Evolutionary conservation across 441 rosid species (phyloP).

Genomic region (Syzygium malaccense): DNA sequence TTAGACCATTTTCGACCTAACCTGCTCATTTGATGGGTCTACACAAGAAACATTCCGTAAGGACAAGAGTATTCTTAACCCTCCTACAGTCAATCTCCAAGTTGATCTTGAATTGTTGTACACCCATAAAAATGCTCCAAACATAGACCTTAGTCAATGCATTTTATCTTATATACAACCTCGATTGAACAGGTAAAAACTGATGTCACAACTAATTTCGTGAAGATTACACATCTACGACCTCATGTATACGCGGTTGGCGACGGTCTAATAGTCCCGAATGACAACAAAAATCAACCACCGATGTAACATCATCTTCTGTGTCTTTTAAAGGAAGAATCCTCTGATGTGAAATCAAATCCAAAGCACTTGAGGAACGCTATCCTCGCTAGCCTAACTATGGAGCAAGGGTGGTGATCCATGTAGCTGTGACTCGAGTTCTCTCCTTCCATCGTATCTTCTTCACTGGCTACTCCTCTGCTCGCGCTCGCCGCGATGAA

Average conservation of each 20-base stretch:
- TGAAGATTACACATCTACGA: not conserved
- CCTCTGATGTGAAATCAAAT: slow-evolving; percentile 12
- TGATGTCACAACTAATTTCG: not conserved
- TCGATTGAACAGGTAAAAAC: not conserved
- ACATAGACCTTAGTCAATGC: not conserved
- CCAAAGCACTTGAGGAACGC: slow-evolving; percentile 53
- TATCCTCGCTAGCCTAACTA: slow-evolving; percentile 35
- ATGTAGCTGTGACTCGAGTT: not conserved
- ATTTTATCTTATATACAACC: not conserved
- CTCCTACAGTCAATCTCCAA: no score
- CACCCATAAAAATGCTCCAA: not conserved
- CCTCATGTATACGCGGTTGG: not conserved
- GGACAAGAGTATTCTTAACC: no score
- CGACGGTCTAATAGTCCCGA: not conserved
- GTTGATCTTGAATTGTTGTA: no score
- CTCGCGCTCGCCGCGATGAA: slow-evolving; percentile 15
- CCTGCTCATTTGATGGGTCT: no score
- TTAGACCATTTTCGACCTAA: no score
- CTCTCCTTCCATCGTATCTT: slow-evolving; percentile 10
- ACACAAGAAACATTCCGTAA: no score
- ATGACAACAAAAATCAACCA: not conserved
- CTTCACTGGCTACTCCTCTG: slow-evolving; percentile 9
- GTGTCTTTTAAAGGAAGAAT: not conserved
- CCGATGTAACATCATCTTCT: slow-evolving; percentile 4
- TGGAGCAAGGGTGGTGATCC: slow-evolving; percentile 36